Conservation (phyloP, 345 rosid species). For the Gossypioides kirkii region DNA sequence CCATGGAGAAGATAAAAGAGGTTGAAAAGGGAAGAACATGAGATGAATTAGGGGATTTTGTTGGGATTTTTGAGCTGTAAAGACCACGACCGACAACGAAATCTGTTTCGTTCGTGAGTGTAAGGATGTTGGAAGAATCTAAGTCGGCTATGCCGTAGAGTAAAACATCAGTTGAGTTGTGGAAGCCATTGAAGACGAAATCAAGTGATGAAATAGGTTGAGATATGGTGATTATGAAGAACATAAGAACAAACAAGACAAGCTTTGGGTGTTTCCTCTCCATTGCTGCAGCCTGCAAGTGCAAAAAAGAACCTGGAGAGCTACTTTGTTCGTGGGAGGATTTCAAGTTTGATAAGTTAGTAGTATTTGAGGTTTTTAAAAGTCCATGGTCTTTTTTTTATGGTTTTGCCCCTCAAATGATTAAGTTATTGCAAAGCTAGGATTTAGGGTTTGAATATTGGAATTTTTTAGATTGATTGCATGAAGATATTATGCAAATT, state of each 20-base stretch:
- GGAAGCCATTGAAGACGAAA: constrained; percentile 70
- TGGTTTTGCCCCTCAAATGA: neutral
- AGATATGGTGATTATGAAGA: constrained; percentile 9
- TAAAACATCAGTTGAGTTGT: constrained; percentile 31
- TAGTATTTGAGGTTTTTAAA: neutral
- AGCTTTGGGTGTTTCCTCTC: constrained; percentile 12
- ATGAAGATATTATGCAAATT: neutral
- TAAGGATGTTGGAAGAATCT: constrained; percentile 45
- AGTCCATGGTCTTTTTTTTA: neutral
- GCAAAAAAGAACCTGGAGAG: constrained; percentile 3
- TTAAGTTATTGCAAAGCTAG: neutral
- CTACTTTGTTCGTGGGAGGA: neutral
- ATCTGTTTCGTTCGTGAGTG: constrained; percentile 49
- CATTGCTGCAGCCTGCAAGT: constrained; percentile 15
- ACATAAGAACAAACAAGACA: neutral
- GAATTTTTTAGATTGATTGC: neutral
- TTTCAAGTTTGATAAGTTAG: neutral
- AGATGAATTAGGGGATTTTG: constrained; percentile 32
- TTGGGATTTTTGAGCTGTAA: constrained; percentile 40
- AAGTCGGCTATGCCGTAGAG: constrained; percentile 44
- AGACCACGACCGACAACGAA: constrained; percentile 58
- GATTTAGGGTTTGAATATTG: neutral
- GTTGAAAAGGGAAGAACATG: constrained; percentile 51
- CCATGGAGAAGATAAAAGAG: constrained; percentile 65
- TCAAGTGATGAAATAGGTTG: constrained; percentile 34